Base-by-base conservation (phyloP, 2,329 filamentous ascomycete genomes). In the Basipetospora chlamydospora region DNA sequence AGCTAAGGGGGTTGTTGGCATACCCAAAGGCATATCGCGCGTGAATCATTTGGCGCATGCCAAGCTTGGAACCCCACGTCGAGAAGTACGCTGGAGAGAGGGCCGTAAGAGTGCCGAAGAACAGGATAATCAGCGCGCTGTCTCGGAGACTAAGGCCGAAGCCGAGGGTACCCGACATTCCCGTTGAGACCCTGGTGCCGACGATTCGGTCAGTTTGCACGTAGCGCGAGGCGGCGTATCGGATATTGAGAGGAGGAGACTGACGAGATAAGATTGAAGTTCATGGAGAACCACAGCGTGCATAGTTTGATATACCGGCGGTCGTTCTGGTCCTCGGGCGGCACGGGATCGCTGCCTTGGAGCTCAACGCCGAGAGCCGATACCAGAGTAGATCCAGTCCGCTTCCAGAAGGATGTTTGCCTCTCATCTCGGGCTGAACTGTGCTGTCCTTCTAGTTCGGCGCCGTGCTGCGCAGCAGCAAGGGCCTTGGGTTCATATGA, bases 31-130 rank as follows among this genome's bases (percentile, higher is more conserved):
- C 44, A 33, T 45, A 66, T 12, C 63, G 54, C 2, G 63, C 60
- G 38, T 64, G 61, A 2, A 66, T 57, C 46, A 67, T 58, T 42
- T 66, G 62, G 7, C 63, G 54, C 53, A 66, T 58, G 3, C 61
- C 63, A 7, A 60, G 64, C 41, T 52, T 54, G 4, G 61, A 59
- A 0, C 61, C 61, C 39, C 61, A 51, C 0, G 55, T 61, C 5
- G 56, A 57, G 32, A 66, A 42, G 36, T 57, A 63, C 9, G 60
- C 55, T 0, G 43, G 34, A 10, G 58, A 54, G 3, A 61, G 42
- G 1, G 56, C 55, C n/a, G 54, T 57, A 6, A 63, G 33, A 12
- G 65, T 42, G 6, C 52, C 57, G 48, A 66, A 65, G 49, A 66
- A 67, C 9, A 67, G 43, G 31, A 65, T 65, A 10, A 64, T 50